These are phyloP conservation scores for Geotrichum klebahnii DNA, from an alignment of 1,139 yeast genomes.

Conservation along the genomic window DNA sequence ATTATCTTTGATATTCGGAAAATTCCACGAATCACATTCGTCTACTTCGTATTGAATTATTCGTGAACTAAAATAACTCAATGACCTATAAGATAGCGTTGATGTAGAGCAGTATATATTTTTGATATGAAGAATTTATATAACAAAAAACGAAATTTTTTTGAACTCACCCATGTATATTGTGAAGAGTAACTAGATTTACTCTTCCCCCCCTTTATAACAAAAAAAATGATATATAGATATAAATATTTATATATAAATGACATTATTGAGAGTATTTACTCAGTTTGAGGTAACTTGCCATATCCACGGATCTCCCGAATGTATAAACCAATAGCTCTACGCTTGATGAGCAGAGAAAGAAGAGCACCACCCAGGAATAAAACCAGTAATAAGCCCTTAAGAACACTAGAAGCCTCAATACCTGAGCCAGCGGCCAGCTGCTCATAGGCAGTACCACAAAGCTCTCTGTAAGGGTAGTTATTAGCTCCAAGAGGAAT, in stretches of 20 bases:
- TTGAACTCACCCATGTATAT: too few relatives aligned
- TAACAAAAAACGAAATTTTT: too few relatives aligned
- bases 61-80: too few relatives aligned
- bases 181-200: too few relatives aligned
- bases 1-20: too few relatives aligned
- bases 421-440: constrained; percentile 11
- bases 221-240: too few relatives aligned
- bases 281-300: constrained; percentile 4
- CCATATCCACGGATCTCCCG: constrained; percentile 5
- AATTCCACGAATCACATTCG: too few relatives aligned
- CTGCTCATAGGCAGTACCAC: constrained; percentile 21
- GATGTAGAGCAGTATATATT: too few relatives aligned
- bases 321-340: constrained; percentile 1
- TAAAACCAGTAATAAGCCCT: background rate
- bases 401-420: background rate
- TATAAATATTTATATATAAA: background rate
- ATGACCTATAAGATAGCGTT: too few relatives aligned
- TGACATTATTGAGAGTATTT: background rate
- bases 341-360: constrained; percentile 1
- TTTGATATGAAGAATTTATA: too few relatives aligned
- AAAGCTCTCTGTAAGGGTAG: constrained; percentile 18
- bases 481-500: constrained; percentile 17
- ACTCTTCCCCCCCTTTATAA: too few relatives aligned
- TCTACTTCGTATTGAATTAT: too few relatives aligned
- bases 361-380: background rate